Evolutionary conservation across 306 rosid species (phyloP), one percentile per base, ranked within the genome.

Genomic region (Castanospermum australe): DNA sequence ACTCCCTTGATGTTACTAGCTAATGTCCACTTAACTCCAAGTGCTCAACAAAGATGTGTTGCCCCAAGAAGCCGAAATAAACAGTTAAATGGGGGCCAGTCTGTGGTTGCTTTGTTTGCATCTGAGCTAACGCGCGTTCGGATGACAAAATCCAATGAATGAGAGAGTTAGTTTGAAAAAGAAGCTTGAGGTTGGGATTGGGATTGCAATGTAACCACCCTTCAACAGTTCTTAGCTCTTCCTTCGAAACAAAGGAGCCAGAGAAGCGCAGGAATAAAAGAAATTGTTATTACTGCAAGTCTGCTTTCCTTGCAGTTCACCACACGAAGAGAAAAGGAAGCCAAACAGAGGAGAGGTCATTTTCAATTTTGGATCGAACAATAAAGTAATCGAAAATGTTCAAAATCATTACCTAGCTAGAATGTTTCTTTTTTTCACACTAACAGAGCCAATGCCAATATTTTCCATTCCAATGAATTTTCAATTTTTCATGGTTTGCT

Each of bases 61-160:
- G 52, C 71, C 52, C 57, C 62, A 38, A 79, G 25, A 52, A 73
- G 81, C 70, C 28, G 48, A 67, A 67, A 60, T 63, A 71, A 71
- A 25, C 47, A 78, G 50, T 70, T 75, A 39, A 28, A 36, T 67
- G 69, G 71, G 84, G 61, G 22, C 80, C 85, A 83, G 81, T 60
- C 33, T 82, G 67, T 83, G 83, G 89, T 86, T 86, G 83, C 80
- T 66, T 79, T 68, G 87, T 72, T 71, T 83, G 87, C 87, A 72
- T 83, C 87, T 60, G 63, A 86, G 75, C 56, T 75, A 82, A 82
- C 88, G n/a, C n/a, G n/a, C n/a, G 76, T 54, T 82, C 50, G 22
- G 59, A 74, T 76, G 81, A 79, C 63, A 83, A 79, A 85, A 82
- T 86, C 89, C 89, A 86, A 86, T 82, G 86, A 86, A 75, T 82